These are phyloP conservation scores for Metschnikowia chrysomelidarum DNA, from an alignment of 805 yeast species.

Conservation along the genomic window DNA sequence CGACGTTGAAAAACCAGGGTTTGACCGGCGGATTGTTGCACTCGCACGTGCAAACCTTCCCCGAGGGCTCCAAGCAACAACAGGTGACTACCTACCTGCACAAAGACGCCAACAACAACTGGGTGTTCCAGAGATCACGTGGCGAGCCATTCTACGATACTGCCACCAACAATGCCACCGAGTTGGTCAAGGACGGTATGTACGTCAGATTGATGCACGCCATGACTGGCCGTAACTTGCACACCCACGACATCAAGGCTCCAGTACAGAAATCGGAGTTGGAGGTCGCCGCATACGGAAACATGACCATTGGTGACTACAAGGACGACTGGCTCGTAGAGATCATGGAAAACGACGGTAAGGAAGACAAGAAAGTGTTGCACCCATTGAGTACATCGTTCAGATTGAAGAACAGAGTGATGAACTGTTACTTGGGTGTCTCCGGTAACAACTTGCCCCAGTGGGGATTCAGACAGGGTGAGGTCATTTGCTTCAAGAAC, in stretches of 20 bases:
- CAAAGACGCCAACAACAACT: slow-evolving; percentile 45
- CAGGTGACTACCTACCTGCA: slow-evolving; percentile 47
- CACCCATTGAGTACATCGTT: slow-evolving; percentile 86
- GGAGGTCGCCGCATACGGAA: slow-evolving; percentile 77
- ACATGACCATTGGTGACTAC: slow-evolving; percentile 58
- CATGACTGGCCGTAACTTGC: slow-evolving; percentile 62
- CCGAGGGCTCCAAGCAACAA: slow-evolving; percentile 48
- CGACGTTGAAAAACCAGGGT: slow-evolving; percentile 43
- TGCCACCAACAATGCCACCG: slow-evolving; percentile 28
- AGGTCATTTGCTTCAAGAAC: slow-evolving; percentile 73
- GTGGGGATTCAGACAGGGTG: slow-evolving; percentile 99
- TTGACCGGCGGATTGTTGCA: slow-evolving; percentile 46
- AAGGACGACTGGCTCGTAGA: slow-evolving; percentile 80
- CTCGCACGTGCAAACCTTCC: slow-evolving; percentile 46
- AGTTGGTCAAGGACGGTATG: slow-evolving; percentile 56
- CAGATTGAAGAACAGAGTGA: slow-evolving; percentile 62
- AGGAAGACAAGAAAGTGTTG: slow-evolving; percentile 51
- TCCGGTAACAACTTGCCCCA: slow-evolving; percentile 80
- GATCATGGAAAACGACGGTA: slow-evolving; percentile 56
- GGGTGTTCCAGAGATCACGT: slow-evolving; percentile 50
- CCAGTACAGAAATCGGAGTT: slow-evolving; percentile 53
- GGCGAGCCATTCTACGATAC: slow-evolving; percentile 33
- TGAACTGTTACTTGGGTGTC: slow-evolving; percentile 84
- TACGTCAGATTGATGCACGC: slow-evolving; percentile 61
- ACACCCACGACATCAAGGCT: slow-evolving; percentile 65